Base-by-base conservation (phyloP, 768 basidiomycete species). In the Panaeolus cyanescens region DNA sequence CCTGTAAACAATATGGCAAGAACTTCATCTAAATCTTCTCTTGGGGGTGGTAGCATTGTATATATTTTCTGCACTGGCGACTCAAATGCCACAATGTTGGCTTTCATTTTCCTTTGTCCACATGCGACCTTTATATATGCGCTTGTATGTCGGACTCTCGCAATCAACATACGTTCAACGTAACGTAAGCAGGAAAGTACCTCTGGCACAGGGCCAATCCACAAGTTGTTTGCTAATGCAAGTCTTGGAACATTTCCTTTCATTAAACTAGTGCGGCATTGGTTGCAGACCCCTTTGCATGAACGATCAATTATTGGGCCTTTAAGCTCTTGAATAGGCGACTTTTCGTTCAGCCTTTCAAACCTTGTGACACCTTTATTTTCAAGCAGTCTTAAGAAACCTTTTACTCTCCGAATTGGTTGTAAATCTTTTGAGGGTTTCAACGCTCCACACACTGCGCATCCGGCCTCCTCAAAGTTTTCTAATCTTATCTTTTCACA, bases 21-120 rank as follows among this genome's bases (percentile, higher is more conserved):
- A 0, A 74, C 68, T 19, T 77, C 73, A 64, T 75, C 71, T 1
- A 78, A 32, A 2, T 78, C 75, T 9, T 66, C 64, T 10, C 58
- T 32, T 5, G 64, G 61, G 5, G 72, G 72, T 5, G 72, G 74
- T 1, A 74, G 59, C 8, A 59, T 57, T 17, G 64, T 54, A 58
- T 67, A 71, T 19, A 73, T 58, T 37, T 70, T 72, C 0, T 65
- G 62, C 7, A 65, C 62, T 1, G 73, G 72, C 4, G 63, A 59
- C 59, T 66, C 64, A 62, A 70, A 72, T 50, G 63, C 59, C 55
- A 68, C 54, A n/a, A 63, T 55, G 58, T 68, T 62, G 9, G 65
- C 72, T 15, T 40, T 54, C 71, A 75, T 68, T 54, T 71, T 72
- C 1, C 50, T 34, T 37, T 59, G 53, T 1, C 74, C 74, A 19